These are phyloP conservation scores for Plasmodium cynomolgi DNA, from an alignment of 169 alveolate species.

Conservation along the genomic window DNA sequence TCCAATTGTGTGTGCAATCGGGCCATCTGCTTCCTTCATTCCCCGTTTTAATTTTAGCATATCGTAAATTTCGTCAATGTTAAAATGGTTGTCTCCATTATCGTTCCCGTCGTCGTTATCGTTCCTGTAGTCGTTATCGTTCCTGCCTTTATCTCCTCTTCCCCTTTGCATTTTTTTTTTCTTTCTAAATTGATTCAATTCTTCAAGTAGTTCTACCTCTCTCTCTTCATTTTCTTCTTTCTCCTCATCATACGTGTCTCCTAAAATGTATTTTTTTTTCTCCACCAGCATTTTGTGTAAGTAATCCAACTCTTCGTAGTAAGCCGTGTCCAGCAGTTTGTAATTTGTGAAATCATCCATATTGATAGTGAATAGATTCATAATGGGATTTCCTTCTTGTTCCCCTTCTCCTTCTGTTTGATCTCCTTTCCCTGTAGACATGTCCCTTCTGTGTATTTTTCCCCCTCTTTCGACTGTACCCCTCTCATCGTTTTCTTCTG, in stretches of 20 bases:
- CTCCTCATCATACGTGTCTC: slow-evolving; percentile 27
- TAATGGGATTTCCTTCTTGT: neutral
- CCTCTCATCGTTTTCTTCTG: neutral
- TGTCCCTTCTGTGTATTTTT: neutral
- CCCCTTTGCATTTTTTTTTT: slow-evolving; percentile 15
- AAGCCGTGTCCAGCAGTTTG: slow-evolving; percentile 45
- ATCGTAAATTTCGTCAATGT: slow-evolving; percentile 49
- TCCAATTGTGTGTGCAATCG: neutral
- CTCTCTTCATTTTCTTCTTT: slow-evolving; percentile 27
- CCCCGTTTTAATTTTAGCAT: slow-evolving; percentile 31
- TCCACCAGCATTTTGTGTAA: slow-evolving; percentile 32
- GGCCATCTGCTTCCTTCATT: neutral
- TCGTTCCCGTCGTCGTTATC: neutral
- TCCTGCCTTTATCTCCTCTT: neutral
- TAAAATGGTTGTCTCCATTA: slow-evolving; percentile 26
- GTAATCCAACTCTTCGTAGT: slow-evolving; percentile 55
- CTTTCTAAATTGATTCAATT: slow-evolving; percentile 43
- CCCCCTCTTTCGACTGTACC: neutral
- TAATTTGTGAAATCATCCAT: slow-evolving; percentile 13
- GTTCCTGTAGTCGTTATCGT: neutral
- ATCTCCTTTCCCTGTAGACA: neutral
- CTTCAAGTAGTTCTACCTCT: slow-evolving; percentile 21
- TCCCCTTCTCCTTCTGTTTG: neutral
- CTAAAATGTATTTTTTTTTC: slow-evolving; percentile 52
- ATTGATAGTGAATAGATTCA: slow-evolving; percentile 5